These are phyloP conservation scores for Oryza glumipatula DNA, from an alignment of 176 grass and related monocot species.

Conservation along the genomic window DNA sequence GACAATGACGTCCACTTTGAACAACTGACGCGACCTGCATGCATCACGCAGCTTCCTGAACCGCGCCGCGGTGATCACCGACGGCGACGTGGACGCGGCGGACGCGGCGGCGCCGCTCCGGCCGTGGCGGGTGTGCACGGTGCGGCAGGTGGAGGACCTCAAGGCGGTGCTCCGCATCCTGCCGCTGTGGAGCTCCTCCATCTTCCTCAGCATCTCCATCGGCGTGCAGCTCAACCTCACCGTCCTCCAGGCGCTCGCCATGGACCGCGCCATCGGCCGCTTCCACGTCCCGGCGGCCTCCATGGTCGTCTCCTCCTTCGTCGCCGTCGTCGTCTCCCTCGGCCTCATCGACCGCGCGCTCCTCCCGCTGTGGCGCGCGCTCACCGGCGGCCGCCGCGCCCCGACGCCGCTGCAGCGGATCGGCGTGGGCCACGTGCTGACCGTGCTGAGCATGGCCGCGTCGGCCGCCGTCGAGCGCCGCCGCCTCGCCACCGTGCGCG, in stretches of 20 bases:
- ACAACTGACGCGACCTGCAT: neutral
- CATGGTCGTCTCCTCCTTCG: constrained; percentile 32
- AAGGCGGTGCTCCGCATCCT: constrained; percentile 65
- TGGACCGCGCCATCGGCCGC: constrained; percentile 66
- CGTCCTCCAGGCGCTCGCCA: constrained; percentile 68
- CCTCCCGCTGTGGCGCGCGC: constrained; percentile 48
- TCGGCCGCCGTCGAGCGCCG: constrained; percentile 60
- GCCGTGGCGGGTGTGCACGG: constrained; percentile 68
- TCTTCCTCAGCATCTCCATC: constrained; percentile 57
- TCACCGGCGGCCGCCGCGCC: constrained; percentile 26
- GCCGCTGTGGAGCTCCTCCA: constrained; percentile 60
- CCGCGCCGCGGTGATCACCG: constrained; percentile 62
- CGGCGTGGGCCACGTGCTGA: constrained; percentile 60
- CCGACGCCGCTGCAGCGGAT: constrained; percentile 63
- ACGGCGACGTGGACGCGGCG: constrained; percentile 33
- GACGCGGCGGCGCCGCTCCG: constrained; percentile 27
- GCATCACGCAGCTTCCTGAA: constrained; percentile 57
- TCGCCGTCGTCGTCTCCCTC: constrained; percentile 44
- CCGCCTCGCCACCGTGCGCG: constrained; percentile 42
- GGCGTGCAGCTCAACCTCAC: constrained; percentile 66
- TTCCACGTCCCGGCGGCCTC: constrained; percentile 70
- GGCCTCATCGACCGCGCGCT: constrained; percentile 60
- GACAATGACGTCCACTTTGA: neutral
- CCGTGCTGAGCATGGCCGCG: constrained; percentile 47
- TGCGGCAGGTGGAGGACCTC: constrained; percentile 75